Evolutionary conservation across 2,329 filamentous ascomycete genomes (phyloP), one percentile per base, ranked within the genome.

Genomic region (Zymoseptoria brevis): DNA sequence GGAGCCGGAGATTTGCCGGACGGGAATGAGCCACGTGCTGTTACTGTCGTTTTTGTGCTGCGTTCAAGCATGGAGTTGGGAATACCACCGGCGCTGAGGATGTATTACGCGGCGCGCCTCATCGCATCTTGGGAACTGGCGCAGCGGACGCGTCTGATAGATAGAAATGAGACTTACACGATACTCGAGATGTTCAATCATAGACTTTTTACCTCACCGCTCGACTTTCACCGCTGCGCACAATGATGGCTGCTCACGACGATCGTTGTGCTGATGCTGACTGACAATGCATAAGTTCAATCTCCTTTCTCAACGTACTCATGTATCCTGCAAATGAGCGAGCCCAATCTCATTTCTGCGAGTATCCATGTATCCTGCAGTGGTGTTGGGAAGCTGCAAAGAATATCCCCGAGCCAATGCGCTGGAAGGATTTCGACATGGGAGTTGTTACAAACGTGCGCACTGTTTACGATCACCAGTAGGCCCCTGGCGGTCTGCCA

Each of bases 1-100:
- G 21, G 57, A 50, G 29, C 50, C 57, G 59, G 57, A 49, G 55
- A 19, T 56, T 22, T 30, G 21, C 48, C 52, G 53, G 22, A 35
- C 16, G 54, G 53, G 41, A 19, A 19, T 41, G 13, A n/a, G 24
- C 19, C 30, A 35, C 26, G 21, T 16, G 29, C n/a, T 41, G 26
- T 35, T 21, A 50, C 22, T 16, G n/a, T 19, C 41, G 6, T 29
- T 11, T 49, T 56, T 56, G 29, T 56, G 55, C 19, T 41, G 55
- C 55, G 48, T 9, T 56, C 50, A 29, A 51, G 55, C 55, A 56
- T 51, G 55, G 45, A 57, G 30, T 54, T 48, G 50, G 24, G 26
- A 45, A 45, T 45, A 45, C 35, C 35, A 45, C 7, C 35, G 16
- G 35, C 35, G 35, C 35, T 45, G 13, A n/a, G 35, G 35, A 45